Conservation (phyloP, 108 stramenopile species). For the Cyclotella cryptica region DNA sequence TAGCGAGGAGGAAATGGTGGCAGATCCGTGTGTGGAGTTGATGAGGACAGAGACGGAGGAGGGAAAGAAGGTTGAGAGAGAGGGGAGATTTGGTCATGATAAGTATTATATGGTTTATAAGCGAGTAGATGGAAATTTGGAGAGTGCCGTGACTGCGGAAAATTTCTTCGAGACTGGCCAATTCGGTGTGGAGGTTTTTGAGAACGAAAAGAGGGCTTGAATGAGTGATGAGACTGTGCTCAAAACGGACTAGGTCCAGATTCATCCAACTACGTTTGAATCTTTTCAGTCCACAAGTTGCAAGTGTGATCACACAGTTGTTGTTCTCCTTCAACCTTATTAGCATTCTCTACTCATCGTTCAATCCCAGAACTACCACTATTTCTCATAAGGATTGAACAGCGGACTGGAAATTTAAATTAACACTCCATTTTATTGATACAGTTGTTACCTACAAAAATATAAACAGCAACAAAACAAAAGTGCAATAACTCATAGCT, state of each 20-base stretch:
- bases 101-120: conserved; percentile 87
- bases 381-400: too few relatives aligned
- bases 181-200: conserved; percentile 46
- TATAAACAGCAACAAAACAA: conserved; percentile 1
- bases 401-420: too few relatives aligned
- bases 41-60: conserved; percentile 96
- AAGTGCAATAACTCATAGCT: neutral
- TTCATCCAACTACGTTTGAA: too few relatives aligned
- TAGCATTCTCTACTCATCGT: too few relatives aligned
- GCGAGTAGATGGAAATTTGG: conserved; percentile 42
- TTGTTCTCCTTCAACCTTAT: too few relatives aligned
- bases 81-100: conserved; percentile 61
- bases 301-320: too few relatives aligned
- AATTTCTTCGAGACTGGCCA: conserved; percentile 44
- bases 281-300: too few relatives aligned
- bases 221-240: too few relatives aligned
- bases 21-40: conserved; percentile 88
- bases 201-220: conserved; percentile 1
- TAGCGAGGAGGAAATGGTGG: conserved; percentile 61
- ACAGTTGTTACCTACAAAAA: neutral
- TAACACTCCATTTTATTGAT: too few relatives aligned
- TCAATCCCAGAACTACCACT: too few relatives aligned
- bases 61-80: conserved; percentile 94
- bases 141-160: conserved; percentile 15
- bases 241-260: too few relatives aligned